phyloP scores from a whole-genome alignment of 805 yeast genomes.

The Nakazawaea laoshanensis region DNA sequence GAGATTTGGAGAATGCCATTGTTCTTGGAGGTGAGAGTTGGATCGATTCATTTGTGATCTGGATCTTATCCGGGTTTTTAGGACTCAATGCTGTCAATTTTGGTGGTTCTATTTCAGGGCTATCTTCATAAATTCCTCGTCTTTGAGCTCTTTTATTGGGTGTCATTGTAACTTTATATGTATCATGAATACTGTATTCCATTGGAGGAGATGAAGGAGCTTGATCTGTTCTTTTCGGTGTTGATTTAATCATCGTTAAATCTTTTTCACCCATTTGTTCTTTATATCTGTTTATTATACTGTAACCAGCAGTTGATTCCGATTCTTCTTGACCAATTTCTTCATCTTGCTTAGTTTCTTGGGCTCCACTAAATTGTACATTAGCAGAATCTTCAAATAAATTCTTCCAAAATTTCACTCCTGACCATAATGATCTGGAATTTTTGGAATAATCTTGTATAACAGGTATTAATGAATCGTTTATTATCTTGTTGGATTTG shows the following conservation, averaged over 20 bases:
- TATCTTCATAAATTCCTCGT: constrained; percentile 5
- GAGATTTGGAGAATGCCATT: constrained; percentile 6
- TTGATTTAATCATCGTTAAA: constrained; percentile 4
- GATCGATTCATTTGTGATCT: neutral
- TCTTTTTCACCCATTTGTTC: constrained; percentile 1
- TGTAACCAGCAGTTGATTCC: constrained; percentile 11
- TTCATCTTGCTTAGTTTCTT: constrained; percentile 21
- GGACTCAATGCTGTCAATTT: constrained; percentile 4
- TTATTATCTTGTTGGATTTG: constrained; percentile 57
- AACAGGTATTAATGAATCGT: constrained; percentile 60
- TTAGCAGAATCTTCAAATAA: constrained; percentile 72
- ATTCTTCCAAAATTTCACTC: constrained; percentile 66
- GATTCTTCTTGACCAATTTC: constrained; percentile 10
- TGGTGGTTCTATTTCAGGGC: constrained; percentile 9
- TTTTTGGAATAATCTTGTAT: constrained; percentile 51
- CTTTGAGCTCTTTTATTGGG: constrained; percentile 9
- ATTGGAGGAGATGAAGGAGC: constrained; percentile 9
- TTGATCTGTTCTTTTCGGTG: constrained; percentile 6
- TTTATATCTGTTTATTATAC: constrained; percentile 8
- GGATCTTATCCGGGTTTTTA: neutral
- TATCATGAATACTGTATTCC: constrained; percentile 7
- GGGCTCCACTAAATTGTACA: constrained; percentile 49
- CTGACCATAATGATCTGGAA: constrained; percentile 55
- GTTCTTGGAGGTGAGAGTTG: constrained; percentile 11
- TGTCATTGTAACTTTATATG: constrained; percentile 8